Evolutionary conservation across 139 green algal species (phyloP).

Genomic region (Micromonas commoda): DNA sequence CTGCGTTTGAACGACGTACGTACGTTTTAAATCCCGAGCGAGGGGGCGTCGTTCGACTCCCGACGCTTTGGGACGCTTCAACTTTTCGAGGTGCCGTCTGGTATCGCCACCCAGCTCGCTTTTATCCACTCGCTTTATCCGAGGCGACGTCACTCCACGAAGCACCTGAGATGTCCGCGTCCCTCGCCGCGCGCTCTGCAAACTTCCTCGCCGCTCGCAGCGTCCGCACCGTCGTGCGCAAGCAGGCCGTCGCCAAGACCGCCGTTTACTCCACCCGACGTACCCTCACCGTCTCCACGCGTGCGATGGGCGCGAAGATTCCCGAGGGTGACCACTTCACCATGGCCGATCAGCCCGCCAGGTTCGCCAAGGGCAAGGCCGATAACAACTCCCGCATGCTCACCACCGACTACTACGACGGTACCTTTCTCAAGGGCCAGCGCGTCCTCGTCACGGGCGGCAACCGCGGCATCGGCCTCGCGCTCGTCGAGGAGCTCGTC

Average conservation of each 20-base stretch:
- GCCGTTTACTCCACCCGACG: not conserved
- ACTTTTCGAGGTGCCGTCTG: no score
- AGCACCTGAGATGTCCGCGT: no score
- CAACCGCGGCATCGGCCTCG: slow-evolving; percentile 38
- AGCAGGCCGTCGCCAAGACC: not conserved
- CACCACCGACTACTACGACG: slow-evolving; percentile 36
- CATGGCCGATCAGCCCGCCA: slow-evolving; percentile 24
- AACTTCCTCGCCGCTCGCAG: not conserved
- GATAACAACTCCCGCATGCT: slow-evolving; percentile 27
- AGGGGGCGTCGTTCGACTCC: no score
- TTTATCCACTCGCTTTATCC: no score
- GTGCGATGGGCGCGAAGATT: not conserved
- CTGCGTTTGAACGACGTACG: no score
- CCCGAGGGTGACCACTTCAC: slow-evolving; percentile 10
- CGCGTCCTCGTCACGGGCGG: slow-evolving; percentile 36
- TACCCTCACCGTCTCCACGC: not conserved
- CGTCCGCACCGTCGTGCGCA: not conserved
- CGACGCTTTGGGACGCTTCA: no score
- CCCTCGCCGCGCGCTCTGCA: not conserved
- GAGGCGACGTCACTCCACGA: no score
- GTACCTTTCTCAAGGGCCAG: slow-evolving; percentile 29
- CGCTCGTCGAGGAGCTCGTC: slow-evolving; percentile 27
- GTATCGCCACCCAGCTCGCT: no score
- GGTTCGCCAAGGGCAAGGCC: slow-evolving; percentile 14
- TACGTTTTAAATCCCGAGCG: no score